Percentiles rank a stretch among this genome's conserved stretches.
Evolutionary conservation across 495 filamentous ascomycete genomes (phyloP).

Genomic region (Aspergillus biplanus): DNA sequence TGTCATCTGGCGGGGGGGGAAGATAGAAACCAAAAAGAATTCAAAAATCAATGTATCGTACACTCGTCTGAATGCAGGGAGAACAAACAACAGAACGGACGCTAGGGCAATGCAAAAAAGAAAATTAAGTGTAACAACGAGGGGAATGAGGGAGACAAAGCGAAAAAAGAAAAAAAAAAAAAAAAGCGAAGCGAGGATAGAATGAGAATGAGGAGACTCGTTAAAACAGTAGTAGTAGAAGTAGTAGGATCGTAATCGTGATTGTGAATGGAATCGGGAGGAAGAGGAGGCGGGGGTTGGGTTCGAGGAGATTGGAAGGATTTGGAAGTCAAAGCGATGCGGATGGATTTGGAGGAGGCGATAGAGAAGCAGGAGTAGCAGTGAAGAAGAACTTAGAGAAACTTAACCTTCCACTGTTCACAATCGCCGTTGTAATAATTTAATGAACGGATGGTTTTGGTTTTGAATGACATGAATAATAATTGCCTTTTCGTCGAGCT

Average conservation of each 20-base stretch:
- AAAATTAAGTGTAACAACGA: slow-evolving; percentile 20
- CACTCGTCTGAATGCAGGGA: slow-evolving; percentile 18
- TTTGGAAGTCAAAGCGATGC: slow-evolving; percentile 11
- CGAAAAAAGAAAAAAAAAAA: slow-evolving; percentile 22
- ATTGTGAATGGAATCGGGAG: slow-evolving; percentile 13
- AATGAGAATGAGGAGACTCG: slow-evolving; percentile 21
- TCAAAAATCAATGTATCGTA: slow-evolving; percentile 18
- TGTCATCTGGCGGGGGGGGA: slow-evolving; percentile 34
- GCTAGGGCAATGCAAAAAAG: slow-evolving; percentile 15
- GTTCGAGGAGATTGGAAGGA: background rate
- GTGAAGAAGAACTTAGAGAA: background rate
- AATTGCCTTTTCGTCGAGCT: slow-evolving; percentile 26
- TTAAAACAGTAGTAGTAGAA: slow-evolving; percentile 13
- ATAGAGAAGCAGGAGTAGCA: background rate
- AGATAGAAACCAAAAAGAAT: slow-evolving; percentile 11
- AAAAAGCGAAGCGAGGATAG: slow-evolving; percentile 19
- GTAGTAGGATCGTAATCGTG: slow-evolving; percentile 33
- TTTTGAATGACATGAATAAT: background rate
- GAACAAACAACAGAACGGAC: slow-evolving; percentile 11
- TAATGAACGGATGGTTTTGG: slow-evolving; percentile 4
- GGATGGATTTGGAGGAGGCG: slow-evolving; percentile 3
- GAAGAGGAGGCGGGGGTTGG: slow-evolving; percentile 10
- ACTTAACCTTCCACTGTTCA: background rate
- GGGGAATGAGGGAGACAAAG: slow-evolving; percentile 16
- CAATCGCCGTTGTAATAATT: background rate